phyloP scores from a whole-genome alignment of 1,284 basidiomycete genomes.

The Cutaneotrichosporon cyanovorans region DNA sequence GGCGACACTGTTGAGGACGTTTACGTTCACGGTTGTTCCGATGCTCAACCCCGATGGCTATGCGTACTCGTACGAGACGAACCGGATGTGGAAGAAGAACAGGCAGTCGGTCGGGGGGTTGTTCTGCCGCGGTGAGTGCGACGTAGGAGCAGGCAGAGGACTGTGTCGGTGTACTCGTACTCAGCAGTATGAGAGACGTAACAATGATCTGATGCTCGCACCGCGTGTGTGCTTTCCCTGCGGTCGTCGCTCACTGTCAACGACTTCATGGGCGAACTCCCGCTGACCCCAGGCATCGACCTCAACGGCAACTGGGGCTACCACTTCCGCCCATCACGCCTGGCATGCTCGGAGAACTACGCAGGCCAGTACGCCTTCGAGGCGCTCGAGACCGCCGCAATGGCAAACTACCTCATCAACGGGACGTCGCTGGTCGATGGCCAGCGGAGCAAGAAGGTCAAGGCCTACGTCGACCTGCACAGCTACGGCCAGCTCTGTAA shows the following conservation, averaged over 20 bases:
- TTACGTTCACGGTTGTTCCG: conserved; percentile 69
- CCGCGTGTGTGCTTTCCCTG: no score
- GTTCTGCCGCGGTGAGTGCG: conserved; percentile 42
- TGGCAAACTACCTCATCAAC: conserved; percentile 61
- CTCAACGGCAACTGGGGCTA: conserved; percentile 68
- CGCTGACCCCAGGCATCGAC: conserved; percentile 58
- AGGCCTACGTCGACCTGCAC: conserved; percentile 66
- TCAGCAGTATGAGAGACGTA: no score
- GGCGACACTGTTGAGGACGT: conserved; percentile 53
- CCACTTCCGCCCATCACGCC: conserved; percentile 34
- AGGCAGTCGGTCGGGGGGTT: conserved; percentile 51
- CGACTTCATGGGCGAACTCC: no score
- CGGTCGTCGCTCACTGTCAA: no score
- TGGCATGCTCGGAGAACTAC: conserved; percentile 60
- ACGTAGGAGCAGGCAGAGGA: no score
- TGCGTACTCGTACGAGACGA: conserved; percentile 55
- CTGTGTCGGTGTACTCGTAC: no score
- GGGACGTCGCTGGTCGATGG: conserved; percentile 17
- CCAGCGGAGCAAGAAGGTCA: conserved; percentile 45
- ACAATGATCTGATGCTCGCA: no score
- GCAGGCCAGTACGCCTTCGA: conserved; percentile 66
- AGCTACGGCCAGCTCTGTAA: conserved; percentile 75
- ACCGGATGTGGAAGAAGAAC: conserved; percentile 80
- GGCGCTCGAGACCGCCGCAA: conserved; percentile 64
- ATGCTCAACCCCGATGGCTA: conserved; percentile 80